Base-by-base conservation (phyloP, 2,329 filamentous ascomycete species). In the Neofusicoccum cordaticola region DNA sequence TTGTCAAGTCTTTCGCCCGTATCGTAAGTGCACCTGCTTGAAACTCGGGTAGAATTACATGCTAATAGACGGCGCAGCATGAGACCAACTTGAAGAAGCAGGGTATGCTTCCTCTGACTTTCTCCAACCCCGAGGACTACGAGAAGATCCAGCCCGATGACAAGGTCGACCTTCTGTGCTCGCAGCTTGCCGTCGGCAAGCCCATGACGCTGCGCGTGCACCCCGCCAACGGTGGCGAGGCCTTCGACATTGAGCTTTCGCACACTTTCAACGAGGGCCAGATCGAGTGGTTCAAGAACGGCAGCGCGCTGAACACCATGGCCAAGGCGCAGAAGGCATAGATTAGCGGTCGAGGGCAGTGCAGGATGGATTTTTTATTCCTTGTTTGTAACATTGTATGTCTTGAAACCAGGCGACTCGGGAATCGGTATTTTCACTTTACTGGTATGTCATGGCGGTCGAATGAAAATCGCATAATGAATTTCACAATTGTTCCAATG, bases 11-110 rank as follows among this genome's bases (percentile, higher is more conserved):
- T 69, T 99, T 99, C 78, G 95, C 95, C 75, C 95, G 95, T 90
- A 99, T 99, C 77, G 81, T 83, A 77, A 79, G 81, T 81, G 35
- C 19, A 39, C 34, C 48, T 9, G 4, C 5, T 15, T 7, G 50
- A 61, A 45, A 27, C 35, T 11, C 7, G 66, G 19, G 39, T 66
- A 66, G 64, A 70, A 47, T 53, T 15, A 8, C 17, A 5, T 62
- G 52, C 45, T 58, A 62, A 65, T 64, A 35, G n/a, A 47, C 34
- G 37, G 35, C 57, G 62, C 67, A 83, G 81, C 95, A 99, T 87
- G 95, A 99, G 87, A 99, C 95, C 85, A 99, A 99, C 88, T 83
- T 99, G 85, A 99, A 99, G 92, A 99, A 99, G 90, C 95, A 99
- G 88, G 95, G 95, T 83, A 97, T 99, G 94, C 91, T 99, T 83